These are phyloP conservation scores for Vickermania spadyakhi DNA, from an alignment of 208 protist genomes.

Conservation along the genomic window DNA sequence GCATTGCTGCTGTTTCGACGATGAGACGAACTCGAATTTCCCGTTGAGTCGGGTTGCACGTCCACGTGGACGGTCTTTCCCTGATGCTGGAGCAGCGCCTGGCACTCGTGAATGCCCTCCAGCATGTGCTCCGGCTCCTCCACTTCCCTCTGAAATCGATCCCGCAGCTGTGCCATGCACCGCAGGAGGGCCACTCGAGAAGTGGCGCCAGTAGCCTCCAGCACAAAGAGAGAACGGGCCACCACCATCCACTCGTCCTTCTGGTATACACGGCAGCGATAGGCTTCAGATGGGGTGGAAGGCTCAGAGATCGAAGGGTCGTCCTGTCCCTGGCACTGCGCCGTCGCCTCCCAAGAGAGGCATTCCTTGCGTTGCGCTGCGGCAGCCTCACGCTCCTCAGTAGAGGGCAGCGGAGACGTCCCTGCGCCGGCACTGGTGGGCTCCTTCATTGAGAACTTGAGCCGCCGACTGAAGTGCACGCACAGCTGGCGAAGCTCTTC, in stretches of 20 bases:
- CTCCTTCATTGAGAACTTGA: constrained; percentile 80
- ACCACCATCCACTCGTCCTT: constrained; percentile 74
- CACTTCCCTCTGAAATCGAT: constrained; percentile 36
- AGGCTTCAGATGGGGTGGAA: too few relatives aligned
- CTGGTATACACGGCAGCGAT: constrained; percentile 75
- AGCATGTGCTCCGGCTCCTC: constrained; percentile 41
- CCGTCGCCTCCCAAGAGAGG: not conserved
- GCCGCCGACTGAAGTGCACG: constrained; percentile 48
- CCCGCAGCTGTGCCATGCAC: constrained; percentile 46
- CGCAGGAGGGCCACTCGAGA: constrained; percentile 50
- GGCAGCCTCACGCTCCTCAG: not conserved
- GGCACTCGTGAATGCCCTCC: constrained; percentile 57
- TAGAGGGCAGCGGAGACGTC: not conserved
- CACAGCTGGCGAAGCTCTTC: constrained; percentile 68
- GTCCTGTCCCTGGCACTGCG: not conserved
- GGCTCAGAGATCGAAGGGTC: too few relatives aligned
- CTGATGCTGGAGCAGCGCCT: constrained; percentile 23
- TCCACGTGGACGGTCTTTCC: constrained; percentile 2
- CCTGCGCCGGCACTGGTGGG: constrained; percentile 5
- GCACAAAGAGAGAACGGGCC: constrained; percentile 29
- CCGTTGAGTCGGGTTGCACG: not conserved
- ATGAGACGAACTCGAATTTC: not conserved
- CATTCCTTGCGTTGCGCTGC: not conserved
- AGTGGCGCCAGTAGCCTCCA: constrained; percentile 29
- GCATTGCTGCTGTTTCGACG: too few relatives aligned